Conservation (phyloP, 2,329 filamentous ascomycete species). For the Colletotrichum sp. region DNA sequence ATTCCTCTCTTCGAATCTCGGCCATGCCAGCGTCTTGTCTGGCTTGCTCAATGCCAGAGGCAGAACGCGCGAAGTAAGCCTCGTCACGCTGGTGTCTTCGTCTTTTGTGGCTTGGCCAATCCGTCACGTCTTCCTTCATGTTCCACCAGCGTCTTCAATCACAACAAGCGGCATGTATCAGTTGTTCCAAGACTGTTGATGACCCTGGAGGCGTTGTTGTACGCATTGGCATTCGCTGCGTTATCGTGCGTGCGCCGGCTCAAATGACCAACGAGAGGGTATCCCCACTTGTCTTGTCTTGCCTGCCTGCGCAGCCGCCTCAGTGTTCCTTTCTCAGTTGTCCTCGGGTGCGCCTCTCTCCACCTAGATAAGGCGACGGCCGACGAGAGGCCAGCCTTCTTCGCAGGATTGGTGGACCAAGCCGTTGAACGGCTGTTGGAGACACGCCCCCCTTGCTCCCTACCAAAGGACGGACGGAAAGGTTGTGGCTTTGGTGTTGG, state of each 20-base stretch:
- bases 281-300: slow-evolving; percentile 8
- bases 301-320: slow-evolving; percentile 9
- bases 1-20: neutral
- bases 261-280: neutral
- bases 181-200: neutral
- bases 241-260: neutral
- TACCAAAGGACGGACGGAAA: neutral
- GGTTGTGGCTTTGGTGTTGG: neutral
- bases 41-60: neutral
- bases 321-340: neutral
- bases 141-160: neutral
- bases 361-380: slow-evolving; percentile 21
- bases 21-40: neutral
- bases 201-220: neutral
- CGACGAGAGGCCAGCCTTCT: slow-evolving; percentile 18
- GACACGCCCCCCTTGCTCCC: slow-evolving; percentile 2
- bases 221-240: slow-evolving; percentile 2
- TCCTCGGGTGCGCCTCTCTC: neutral
- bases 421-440: slow-evolving; percentile 12
- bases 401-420: slow-evolving; percentile 12
- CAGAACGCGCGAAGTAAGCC: neutral
- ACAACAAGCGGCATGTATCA: neutral
- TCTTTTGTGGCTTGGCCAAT: neutral
- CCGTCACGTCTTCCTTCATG: neutral
- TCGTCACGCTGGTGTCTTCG: neutral